Conservation (phyloP, 2,329 filamentous ascomycete species). For the Furcasterigmium furcatum region DNA sequence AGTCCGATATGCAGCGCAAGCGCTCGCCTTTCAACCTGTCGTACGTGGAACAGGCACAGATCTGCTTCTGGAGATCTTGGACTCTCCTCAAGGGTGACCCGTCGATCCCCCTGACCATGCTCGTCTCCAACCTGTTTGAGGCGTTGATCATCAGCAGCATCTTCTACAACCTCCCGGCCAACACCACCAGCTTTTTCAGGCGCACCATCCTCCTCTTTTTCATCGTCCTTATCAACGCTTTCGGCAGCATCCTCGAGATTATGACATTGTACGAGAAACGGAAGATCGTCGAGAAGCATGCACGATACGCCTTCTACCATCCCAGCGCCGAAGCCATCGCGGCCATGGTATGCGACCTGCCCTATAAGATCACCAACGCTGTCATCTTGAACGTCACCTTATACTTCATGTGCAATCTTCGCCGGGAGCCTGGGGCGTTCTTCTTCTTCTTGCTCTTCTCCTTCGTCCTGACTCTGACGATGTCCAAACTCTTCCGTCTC, state of each 20-base stretch:
- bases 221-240: slow-evolving; percentile 24
- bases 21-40: slow-evolving; percentile 75
- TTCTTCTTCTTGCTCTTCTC: slow-evolving; percentile 64
- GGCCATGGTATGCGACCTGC: slow-evolving; percentile 27
- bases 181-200: slow-evolving; percentile 53
- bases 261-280: slow-evolving; percentile 19
- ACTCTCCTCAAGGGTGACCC: slow-evolving; percentile 63
- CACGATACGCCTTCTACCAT: slow-evolving; percentile 35
- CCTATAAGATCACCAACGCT: slow-evolving; percentile 22
- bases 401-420: slow-evolving; percentile 36
- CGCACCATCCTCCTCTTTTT: slow-evolving; percentile 21
- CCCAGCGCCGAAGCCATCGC: slow-evolving; percentile 27
- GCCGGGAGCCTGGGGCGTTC: slow-evolving; percentile 54
- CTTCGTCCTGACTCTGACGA: slow-evolving; percentile 55
- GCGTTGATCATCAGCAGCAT: slow-evolving; percentile 60
- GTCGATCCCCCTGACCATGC: slow-evolving; percentile 35
- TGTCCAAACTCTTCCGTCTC: slow-evolving; percentile 59
- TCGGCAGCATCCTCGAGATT: slow-evolving; percentile 19
- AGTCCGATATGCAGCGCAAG: slow-evolving; percentile 62
- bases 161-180: slow-evolving; percentile 56
- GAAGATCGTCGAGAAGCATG: slow-evolving; percentile 34
- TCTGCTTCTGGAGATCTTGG: slow-evolving; percentile 57
- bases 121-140: slow-evolving; percentile 34
- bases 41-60: slow-evolving; percentile 66
- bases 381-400: slow-evolving; percentile 33